Base-by-base conservation (phyloP, 805 yeast species). In the Teunomyces tritomae region DNA sequence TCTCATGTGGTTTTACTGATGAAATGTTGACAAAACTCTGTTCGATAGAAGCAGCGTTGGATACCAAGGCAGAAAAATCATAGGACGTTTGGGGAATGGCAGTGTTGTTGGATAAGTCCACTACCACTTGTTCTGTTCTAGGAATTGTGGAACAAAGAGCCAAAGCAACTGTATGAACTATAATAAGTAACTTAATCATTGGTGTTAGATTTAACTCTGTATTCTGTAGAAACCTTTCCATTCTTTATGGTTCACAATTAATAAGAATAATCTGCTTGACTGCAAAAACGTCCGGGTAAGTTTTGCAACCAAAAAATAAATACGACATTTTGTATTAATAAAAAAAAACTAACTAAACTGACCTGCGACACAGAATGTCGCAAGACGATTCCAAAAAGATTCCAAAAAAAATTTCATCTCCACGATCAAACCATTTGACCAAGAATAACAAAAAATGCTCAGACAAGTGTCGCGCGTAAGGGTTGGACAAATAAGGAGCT, bases 221-320 rank as follows among this genome's bases (percentile, higher is more conserved):
- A 20, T 20, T 17, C n/a, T 16, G 20, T 5, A 5, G 24, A 20
- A 10, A 37, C 9, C 26, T 36, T n/a, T 11, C 14, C 40, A 11
- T 14, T 37, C 17, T 37, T 20, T 20, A 11, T 24, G 14, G 7
- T 17, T 14, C 8, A 26, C 26, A 5, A 28, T 24, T 10, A 11
- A 8, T 8, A 0, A n/a, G 8, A 11, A 20, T 37, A 37, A 14
- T 37, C 40, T 37, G 40, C 40, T 37, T 37, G 29, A 37, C 27
- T 37, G 40, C 40, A 37, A 37, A 37, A 37, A 11, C 8, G 29
- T 37, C 40, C 40, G 40, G 40, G 40, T 37, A 37, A 37, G 14
- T 3, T 20, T 37, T 37, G 40, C 40, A 37, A 37, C 40, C 34
- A 16, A 16, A 5, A 32, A 37, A 6, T 9, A 10, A 4, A n/a